These are phyloP conservation scores for Lactarius psammicola DNA, from an alignment of 768 basidiomycete species.

Conservation along the genomic window DNA sequence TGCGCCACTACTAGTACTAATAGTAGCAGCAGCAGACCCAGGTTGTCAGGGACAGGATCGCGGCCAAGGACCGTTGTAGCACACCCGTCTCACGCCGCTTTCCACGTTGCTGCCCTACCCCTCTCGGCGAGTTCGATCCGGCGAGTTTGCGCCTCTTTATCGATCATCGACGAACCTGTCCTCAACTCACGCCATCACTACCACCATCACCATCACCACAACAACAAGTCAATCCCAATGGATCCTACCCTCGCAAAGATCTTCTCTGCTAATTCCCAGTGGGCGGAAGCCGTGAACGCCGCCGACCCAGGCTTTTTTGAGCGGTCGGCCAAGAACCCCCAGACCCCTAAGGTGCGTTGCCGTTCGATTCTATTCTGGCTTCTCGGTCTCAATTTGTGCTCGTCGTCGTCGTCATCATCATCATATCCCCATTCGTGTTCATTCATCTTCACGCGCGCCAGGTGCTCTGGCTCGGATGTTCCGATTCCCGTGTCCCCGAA, in stretches of 20 bases:
- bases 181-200: not conserved
- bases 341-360: slow-evolving; percentile 57
- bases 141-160: not conserved
- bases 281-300: slow-evolving; percentile 59
- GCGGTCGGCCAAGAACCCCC: slow-evolving; percentile 53
- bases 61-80: not conserved
- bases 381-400: not conserved
- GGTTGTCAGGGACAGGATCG: not conserved
- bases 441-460: slow-evolving; percentile 31
- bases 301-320: slow-evolving; percentile 65
- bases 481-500: slow-evolving; percentile 85
- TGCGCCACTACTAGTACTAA: not conserved
- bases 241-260: slow-evolving; percentile 35
- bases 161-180: not conserved
- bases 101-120: not conserved
- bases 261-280: slow-evolving; percentile 57
- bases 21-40: not conserved
- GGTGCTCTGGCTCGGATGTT: slow-evolving; percentile 79
- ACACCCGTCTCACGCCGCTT: too few relatives aligned
- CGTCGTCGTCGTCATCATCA: not conserved
- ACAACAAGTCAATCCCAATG: slow-evolving; percentile 11
- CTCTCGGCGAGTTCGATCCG: not conserved
- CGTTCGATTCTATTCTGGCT: not conserved
- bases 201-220: not conserved
- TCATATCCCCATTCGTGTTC: not conserved